Evolutionary conservation across 495 filamentous ascomycete genomes (phyloP), one percentile per base, ranked within the genome.

Genomic region (Aspergillus bertholletiae): DNA sequence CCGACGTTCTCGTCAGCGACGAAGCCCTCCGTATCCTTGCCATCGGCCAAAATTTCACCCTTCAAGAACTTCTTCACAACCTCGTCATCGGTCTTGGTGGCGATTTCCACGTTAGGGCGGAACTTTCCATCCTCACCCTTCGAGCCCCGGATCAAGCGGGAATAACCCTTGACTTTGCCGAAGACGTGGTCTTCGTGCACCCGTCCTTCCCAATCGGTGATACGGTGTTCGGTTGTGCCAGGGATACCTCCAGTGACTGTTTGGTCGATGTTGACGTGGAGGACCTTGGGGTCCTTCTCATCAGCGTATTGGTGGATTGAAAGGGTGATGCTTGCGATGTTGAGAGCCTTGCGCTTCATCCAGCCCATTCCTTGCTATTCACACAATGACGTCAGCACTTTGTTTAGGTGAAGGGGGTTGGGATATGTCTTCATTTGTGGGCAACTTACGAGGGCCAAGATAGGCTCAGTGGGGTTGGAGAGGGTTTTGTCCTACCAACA

Each of bases 201-300:
- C 55, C 89, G 87, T 63, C 72, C 78, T 28, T 58, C 56, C 80
- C 82, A 85, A 77, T 97, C 89, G 1, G 93, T 74, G 26, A 66
- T 80, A 54, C 93, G 88, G 22, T 72, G 68, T 72, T 96, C 92
- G 26, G 77, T 76, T 21, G 87, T 87, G 53, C 87, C 88, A 55
- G 79, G 80, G 50, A 95, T 75, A 35, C 88, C 90, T 56, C 88
- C 90, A 7, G 88, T 89, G 32, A 82, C 80, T 23, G 81, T 77
- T 72, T 96, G 92, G 24, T 84, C 78, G 66, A 96, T 88, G 70
- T 95, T 87, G 74, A 97, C 84, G 77, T 90, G 88, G 51, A 80
- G 76, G 7, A 79, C 61, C 12, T 63, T 60, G 3, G 72, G 58
- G 27, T 76, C 69, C 5, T 67, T 63, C 13, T 66, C 54, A 72